phyloP scores from a whole-genome alignment of 306 rosid genomes.

The Cicer bijugum region DNA sequence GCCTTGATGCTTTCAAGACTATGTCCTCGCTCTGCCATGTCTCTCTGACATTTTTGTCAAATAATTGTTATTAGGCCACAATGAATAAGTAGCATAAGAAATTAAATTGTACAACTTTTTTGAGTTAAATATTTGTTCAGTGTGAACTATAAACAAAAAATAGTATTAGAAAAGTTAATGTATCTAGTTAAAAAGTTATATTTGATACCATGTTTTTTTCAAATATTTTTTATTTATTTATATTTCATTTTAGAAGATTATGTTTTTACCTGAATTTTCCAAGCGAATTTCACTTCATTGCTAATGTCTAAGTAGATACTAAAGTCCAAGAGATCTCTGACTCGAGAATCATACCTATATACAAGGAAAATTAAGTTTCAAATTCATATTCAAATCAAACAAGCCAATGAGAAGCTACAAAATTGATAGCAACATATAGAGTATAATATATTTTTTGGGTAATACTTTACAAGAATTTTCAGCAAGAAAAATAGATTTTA shows the following conservation, averaged over 20 bases:
- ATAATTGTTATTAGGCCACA: constrained; percentile 39
- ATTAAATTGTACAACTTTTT: constrained; percentile 1
- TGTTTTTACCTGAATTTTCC: constrained; percentile 92
- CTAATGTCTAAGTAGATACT: constrained; percentile 98
- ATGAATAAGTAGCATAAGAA: background rate
- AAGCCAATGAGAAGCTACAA: constrained; percentile 30
- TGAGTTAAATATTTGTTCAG: background rate
- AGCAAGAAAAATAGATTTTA: no score
- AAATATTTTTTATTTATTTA: no score
- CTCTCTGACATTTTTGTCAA: constrained; percentile 64
- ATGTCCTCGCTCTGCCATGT: constrained; percentile 99
- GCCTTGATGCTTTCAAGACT: constrained; percentile 99
- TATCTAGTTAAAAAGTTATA: no score
- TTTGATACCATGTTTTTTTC: no score
- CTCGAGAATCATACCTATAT: constrained; percentile 83
- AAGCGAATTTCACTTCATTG: constrained; percentile 96
- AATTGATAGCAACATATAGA: background rate
- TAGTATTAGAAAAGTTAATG: no score
- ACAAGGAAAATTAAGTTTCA: constrained; percentile 4
- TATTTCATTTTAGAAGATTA: background rate
- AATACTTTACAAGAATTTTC: background rate
- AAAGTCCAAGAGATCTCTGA: constrained; percentile 93
- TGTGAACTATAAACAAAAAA: no score
- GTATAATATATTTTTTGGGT: background rate
- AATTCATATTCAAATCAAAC: constrained; percentile 17